Conservation (phyloP, 2,329 filamentous ascomycete genomes). For the Xylaria sp. region DNA sequence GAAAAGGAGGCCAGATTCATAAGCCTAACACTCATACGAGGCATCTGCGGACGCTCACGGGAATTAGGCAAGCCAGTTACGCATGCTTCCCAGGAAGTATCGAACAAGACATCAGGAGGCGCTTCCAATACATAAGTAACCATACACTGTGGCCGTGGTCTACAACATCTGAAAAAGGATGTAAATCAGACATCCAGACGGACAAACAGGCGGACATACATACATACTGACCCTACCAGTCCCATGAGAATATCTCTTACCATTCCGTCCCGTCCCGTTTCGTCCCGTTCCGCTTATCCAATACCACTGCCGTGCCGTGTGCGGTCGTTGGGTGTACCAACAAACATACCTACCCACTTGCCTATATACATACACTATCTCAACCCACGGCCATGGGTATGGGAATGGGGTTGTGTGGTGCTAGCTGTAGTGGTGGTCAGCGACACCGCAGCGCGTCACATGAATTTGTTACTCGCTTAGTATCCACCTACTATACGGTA, state of each 20-base stretch:
- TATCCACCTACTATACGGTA: background rate
- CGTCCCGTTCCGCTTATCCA: conserved; percentile 15
- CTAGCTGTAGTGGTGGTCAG: conserved; percentile 18
- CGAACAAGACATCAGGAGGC: background rate
- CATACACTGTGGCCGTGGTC: background rate
- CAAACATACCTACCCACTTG: too few species aligned
- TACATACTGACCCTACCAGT: background rate
- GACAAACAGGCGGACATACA: background rate
- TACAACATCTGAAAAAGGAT: conserved; percentile 1
- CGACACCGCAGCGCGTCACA: conserved; percentile 1
- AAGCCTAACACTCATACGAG: background rate
- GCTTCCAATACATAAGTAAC: background rate
- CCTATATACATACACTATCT: background rate
- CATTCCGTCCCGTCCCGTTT: conserved; percentile 9
- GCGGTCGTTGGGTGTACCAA: background rate
- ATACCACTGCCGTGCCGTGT: conserved; percentile 10
- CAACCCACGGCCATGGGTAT: background rate
- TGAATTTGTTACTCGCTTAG: background rate
- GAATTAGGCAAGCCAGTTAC: background rate
- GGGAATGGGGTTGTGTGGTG: background rate
- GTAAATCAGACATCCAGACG: too few species aligned
- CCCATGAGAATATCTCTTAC: background rate
- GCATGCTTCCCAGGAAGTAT: background rate
- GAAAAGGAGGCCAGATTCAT: background rate
- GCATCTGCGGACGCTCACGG: background rate